Evolutionary conservation across 768 basidiomycete species (phyloP).

Genomic region (Pulveroboletus frians): DNA sequence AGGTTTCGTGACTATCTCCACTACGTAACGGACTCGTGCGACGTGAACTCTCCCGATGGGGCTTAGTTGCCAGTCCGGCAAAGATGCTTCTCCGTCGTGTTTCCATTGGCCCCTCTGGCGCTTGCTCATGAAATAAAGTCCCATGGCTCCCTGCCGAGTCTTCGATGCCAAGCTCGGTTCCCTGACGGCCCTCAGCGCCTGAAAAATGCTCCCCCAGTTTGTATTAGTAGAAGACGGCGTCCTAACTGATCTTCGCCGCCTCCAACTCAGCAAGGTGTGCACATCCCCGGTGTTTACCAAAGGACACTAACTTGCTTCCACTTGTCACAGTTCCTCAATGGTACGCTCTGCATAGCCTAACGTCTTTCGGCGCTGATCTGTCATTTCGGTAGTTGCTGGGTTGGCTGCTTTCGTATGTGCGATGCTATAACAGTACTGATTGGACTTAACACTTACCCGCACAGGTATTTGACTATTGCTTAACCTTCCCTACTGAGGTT

Average conservation of each 20-base stretch:
- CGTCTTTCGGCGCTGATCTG: not conserved
- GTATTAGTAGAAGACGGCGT: not conserved
- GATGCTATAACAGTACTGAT: not conserved
- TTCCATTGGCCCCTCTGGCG: not conserved
- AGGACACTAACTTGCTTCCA: not conserved
- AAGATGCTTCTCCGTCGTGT: not conserved
- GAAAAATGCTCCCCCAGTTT: constrained; percentile 6
- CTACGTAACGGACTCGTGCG: too few relatives aligned
- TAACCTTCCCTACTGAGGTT: constrained; percentile 23
- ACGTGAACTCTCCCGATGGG: too few relatives aligned
- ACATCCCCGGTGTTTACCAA: not conserved
- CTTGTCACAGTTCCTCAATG: constrained; percentile 15
- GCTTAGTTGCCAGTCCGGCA: not conserved
- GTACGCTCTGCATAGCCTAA: not conserved
- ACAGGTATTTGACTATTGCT: constrained; percentile 21
- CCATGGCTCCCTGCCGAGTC: not conserved
- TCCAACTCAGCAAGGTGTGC: constrained; percentile 22
- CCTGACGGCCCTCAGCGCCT: not conserved
- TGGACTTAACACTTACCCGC: not conserved
- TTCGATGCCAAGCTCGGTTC: too few relatives aligned
- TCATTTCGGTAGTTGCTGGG: constrained; percentile 13
- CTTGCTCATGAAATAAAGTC: constrained; percentile 1
- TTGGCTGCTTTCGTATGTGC: constrained; percentile 14
- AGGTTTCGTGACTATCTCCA: too few relatives aligned
- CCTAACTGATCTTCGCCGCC: constrained; percentile 10